Base-by-base conservation (phyloP, 768 basidiomycete genomes). In the Leccinum truebloodii region DNA sequence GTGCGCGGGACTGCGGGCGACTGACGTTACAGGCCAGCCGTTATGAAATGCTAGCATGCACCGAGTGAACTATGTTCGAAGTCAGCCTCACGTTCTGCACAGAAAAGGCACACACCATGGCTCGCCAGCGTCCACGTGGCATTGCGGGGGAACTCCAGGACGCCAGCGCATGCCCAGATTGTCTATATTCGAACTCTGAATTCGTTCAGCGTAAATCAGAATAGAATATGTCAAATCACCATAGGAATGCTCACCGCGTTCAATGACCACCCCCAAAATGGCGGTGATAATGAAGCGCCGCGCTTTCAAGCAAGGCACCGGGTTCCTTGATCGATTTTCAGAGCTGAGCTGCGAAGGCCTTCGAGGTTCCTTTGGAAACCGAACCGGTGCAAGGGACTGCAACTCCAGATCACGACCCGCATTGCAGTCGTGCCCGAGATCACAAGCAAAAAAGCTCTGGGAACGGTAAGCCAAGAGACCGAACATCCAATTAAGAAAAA, bases 291-390 rank as follows among this genome's bases (percentile, higher is more conserved):
- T 59, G 61, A 60, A 61, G 48, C 55, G 39, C 66, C 69, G 57
- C 41, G 55, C 35, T n/a, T 64, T 60, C 58, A 52, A 54, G 28
- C 59, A 63, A 71, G 67, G 70, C 67, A 70, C 70, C 55, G 55
- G 8, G 63, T 70, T 70, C 69, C 69, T 61, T 70, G 57, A 67
- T 69, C 57, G 68, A 71, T 70, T 59, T 71, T 62, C 70, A 62
- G 67, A 63, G 62, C 30, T 8, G 50, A 61, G 62, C 34, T 8
- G 39, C 10, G 14, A 28, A 59, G 34, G 60, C 10, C 44, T 5
- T 37, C 39, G 34, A 51, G 26, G 70, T 71, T 65, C 48, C 68
- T 69, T 57, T 70, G 69, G 69, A 62, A 69, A 71, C 69, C 57
- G 67, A 39, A 34, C 61, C 49, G 0, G 57, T 35, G 52, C 51